Base-by-base conservation (phyloP, 1,284 basidiomycete genomes). In the Moniliella sp. region DNA sequence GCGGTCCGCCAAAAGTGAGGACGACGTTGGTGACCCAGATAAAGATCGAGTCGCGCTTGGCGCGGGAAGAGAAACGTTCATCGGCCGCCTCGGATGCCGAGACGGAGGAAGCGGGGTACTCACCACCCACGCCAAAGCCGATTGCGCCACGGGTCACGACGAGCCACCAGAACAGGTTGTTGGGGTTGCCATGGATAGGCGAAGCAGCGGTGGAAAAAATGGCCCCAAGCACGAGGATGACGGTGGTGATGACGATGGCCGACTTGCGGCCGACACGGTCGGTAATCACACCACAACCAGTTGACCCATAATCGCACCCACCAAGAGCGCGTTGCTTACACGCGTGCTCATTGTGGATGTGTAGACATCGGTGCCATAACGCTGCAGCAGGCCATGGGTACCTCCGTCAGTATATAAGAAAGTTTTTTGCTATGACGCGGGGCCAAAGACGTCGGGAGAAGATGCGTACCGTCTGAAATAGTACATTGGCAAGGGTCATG, bases 141-240 rank as follows among this genome's bases (percentile, higher is more conserved):
- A 73, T 74, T 18, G 75, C 67, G 16, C 76, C 76, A 44, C 74
- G 65, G 9, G 75, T 73, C 39, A 79, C 61, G 0, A 75, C 76
- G 41, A 78, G 62, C 59, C 75, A 76, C 77, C 77, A 80, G 50
- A 78, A 75, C 28, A 79, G 62, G 15, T 73, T 75, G 1, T 32
- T 35, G 1, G 47, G 64, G 45, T 32, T 64, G 30, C 71, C 71
- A 27, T 70, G 59, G 1, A 68, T 66, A 2, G 73, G 76, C 45
- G 73, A 69, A 9, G 78, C 73, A 3, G 73, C 76, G 1, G 77
- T 78, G 5, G 69, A 70, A 21, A 80, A 66, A 17, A 68, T 75
- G 11, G 73, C 72, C 18, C 78, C 78, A 19, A 78, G 34, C 30
- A 76, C 71, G 39, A 80, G 77, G 18, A 76, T 52, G 18, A 71